Evolutionary conservation across 2,329 filamentous ascomycete genomes (phyloP), one percentile per base, ranked within the genome.

Genomic region (Penicillium crustosum): DNA sequence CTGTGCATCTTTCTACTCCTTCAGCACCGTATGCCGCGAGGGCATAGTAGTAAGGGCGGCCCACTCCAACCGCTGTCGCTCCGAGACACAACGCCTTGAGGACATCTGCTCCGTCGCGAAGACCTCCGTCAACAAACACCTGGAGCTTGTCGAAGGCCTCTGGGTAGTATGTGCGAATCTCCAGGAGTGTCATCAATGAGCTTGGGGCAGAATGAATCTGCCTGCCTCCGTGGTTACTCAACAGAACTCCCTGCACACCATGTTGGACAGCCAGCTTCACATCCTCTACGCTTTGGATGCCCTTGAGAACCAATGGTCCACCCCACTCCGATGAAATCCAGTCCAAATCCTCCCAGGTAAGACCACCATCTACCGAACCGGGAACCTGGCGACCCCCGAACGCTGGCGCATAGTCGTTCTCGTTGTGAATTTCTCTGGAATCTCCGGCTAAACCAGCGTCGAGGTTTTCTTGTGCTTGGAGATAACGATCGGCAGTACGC

Each of bases 151-250:
- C 70, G 53, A 81, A 79, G 1, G 78, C 74, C 41, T 81, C 75
- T 0, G 81, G 81, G 49, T 75, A 82, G 10, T 73, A 70, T 31
- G 68, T 74, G n/a, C 82, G 76, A 15, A 83, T 74, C 60, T 83
- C 81, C 4, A 83, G 66, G 0, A 83, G 73, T 0, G 79, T 77
- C 31, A 82, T 69, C 13, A 83, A 75, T 0, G 76, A 73, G 0
- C 80, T 76, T 19, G 65, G 80, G 33, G 69, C 72, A 10, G 77
- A 79, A 52, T 84, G 82, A 3, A 83, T 72, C 0, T 79, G 78
- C 29, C 83, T 72, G 4, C 82, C 82, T 27, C 82, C 82, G 55
- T 84, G 82, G 62, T 85, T 85, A 52, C 77, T 81, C 27, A 85
- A 61, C 55, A 83, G 70, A 29, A 85, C 79, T 6, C 81, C 82